phyloP scores from a whole-genome alignment of 1,139 yeast species.

The Nakaseomyces kungkrabaensis region DNA sequence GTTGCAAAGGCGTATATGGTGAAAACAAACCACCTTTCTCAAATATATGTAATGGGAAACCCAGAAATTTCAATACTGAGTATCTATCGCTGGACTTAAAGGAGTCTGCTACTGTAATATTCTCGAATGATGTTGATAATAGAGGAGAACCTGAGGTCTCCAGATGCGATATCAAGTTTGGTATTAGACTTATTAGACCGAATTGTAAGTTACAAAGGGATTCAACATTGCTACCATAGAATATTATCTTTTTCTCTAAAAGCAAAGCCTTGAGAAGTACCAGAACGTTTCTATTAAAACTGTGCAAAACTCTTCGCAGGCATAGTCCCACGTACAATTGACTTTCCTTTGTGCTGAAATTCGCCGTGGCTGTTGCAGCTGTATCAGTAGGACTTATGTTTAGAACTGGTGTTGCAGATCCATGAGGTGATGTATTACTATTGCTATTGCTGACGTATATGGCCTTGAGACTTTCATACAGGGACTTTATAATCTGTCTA shows the following conservation, averaged over 20 bases:
- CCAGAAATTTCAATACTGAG: constrained; percentile 71
- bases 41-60: constrained; percentile 79
- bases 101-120: constrained; percentile 51
- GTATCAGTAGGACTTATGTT: constrained; percentile 19
- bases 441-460: constrained; percentile 27
- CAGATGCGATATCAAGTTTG: constrained; percentile 62
- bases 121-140: constrained; percentile 46
- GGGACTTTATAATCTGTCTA: constrained; percentile 51
- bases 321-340: constrained; percentile 70
- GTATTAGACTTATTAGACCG: constrained; percentile 53
- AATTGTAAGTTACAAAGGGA: constrained; percentile 67
- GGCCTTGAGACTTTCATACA: constrained; percentile 62
- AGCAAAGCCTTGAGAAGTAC: constrained; percentile 66
- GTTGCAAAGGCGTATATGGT: constrained; percentile 89
- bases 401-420: constrained; percentile 59
- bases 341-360: constrained; percentile 32
- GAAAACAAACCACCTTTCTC: constrained; percentile 82
- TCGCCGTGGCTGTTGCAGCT: neutral
- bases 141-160: constrained; percentile 76
- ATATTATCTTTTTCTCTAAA: constrained; percentile 57
- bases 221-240: constrained; percentile 79
- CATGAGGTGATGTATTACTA: constrained; percentile 25
- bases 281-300: constrained; percentile 53
- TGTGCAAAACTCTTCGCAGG: constrained; percentile 52
- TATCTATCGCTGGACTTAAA: constrained; percentile 68